A percentile compares a stretch with the other conserved stretches of the same genome.
Evolutionary conservation across 2,329 filamentous ascomycete genomes (phyloP).

Genomic region (Trichoderma citrinoviride): DNA sequence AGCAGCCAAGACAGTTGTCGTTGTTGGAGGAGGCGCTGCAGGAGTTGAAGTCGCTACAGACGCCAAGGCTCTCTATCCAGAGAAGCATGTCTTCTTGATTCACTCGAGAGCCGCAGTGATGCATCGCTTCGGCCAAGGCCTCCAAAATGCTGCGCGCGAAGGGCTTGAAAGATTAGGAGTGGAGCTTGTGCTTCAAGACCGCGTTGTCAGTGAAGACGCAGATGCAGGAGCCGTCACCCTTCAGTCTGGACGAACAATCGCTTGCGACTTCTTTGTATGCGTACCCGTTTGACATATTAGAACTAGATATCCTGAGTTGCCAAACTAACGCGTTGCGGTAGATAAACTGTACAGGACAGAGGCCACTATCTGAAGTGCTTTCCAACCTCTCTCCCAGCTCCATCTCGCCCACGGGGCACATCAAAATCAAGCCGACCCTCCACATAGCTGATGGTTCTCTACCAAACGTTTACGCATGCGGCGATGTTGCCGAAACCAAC

Average conservation of each 20-base stretch:
- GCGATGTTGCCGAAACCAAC: conserved; percentile 57
- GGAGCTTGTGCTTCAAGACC: conserved; percentile 51
- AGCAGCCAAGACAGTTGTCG: conserved; percentile 43
- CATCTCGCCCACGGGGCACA: conserved; percentile 48
- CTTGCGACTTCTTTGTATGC: conserved; percentile 52
- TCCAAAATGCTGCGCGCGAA: conserved; percentile 41
- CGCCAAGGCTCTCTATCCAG: conserved; percentile 53
- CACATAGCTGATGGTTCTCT: conserved; percentile 51
- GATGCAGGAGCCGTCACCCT: conserved; percentile 43
- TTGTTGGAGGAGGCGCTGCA: conserved; percentile 59
- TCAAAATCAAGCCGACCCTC: conserved; percentile 55
- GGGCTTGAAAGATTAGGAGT: conserved; percentile 48
- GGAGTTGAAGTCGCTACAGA: conserved; percentile 62
- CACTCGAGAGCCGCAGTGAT: conserved; percentile 56
- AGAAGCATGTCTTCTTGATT: conserved; percentile 56
- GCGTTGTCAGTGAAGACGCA: conserved; percentile 40
- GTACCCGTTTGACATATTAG: neutral
- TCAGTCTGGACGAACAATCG: conserved; percentile 43
- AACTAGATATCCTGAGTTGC: no score
- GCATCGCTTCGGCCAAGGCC: conserved; percentile 47
- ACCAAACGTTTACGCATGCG: conserved; percentile 59
- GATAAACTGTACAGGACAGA: conserved; percentile 60
- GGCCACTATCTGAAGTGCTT: conserved; percentile 53
- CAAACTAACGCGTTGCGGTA: conserved; percentile 27
- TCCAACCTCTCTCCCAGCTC: conserved; percentile 40